Conservation (phyloP, 768 basidiomycete genomes). For the Tremella fuciformis region DNA sequence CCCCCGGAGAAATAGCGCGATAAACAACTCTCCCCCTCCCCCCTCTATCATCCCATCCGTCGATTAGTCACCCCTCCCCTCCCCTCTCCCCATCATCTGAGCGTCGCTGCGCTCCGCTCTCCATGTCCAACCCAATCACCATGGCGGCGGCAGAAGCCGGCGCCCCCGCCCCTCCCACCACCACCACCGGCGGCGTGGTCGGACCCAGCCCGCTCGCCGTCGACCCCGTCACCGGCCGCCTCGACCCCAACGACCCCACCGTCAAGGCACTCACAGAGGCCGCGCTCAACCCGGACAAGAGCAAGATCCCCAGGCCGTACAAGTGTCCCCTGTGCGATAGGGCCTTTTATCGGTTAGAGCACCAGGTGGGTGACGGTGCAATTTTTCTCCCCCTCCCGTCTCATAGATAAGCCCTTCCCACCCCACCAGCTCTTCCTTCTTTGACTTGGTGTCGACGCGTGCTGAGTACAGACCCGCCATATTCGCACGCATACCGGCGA, state of each 20-base stretch:
- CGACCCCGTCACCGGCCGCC: slow-evolving; percentile 51
- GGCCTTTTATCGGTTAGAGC: slow-evolving; percentile 94
- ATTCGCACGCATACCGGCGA: slow-evolving; percentile 98
- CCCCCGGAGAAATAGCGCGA: too few relatives aligned
- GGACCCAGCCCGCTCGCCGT: slow-evolving; percentile 25
- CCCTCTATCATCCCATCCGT: too few relatives aligned
- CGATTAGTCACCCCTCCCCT: too few relatives aligned
- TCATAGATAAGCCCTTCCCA: neutral
- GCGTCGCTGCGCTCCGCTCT: neutral
- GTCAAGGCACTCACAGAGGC: slow-evolving; percentile 53
- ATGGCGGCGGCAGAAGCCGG: slow-evolving; percentile 25
- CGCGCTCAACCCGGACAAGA: slow-evolving; percentile 55
- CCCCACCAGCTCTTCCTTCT: slow-evolving; percentile 17
- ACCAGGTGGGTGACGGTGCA: slow-evolving; percentile 64
- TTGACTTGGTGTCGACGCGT: slow-evolving; percentile 9
- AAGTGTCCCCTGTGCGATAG: slow-evolving; percentile 94
- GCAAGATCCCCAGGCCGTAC: slow-evolving; percentile 72
- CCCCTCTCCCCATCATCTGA: too few relatives aligned
- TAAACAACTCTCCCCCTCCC: too few relatives aligned
- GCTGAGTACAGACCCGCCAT: slow-evolving; percentile 73
- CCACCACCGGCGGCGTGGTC: neutral
- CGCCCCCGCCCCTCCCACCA: neutral
- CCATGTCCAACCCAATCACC: slow-evolving; percentile 27
- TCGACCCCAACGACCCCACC: slow-evolving; percentile 53
- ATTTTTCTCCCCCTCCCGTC: neutral